phyloP scores from a whole-genome alignment of 257 asterid species.

The Ilex asprella region DNA sequence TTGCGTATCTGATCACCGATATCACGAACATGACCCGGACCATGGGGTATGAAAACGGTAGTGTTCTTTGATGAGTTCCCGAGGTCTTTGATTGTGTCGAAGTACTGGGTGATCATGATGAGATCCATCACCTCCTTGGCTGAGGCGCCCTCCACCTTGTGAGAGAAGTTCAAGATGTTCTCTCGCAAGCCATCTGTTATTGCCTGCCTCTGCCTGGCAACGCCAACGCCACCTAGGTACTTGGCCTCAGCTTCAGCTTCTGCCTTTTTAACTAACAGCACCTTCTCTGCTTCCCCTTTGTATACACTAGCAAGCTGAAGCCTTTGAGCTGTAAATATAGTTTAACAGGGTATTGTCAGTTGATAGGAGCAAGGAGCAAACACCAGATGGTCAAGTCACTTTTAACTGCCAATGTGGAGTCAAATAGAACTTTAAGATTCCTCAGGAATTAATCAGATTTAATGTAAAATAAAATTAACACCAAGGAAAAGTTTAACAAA shows the following conservation, averaged over 20 bases:
- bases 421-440: too few species aligned
- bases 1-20: slow-evolving; percentile 87
- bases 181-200: slow-evolving; percentile 91
- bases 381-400: too few species aligned
- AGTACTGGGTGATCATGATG: slow-evolving; percentile 91
- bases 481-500: too few species aligned
- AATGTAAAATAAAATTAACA: too few species aligned
- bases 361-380: too few species aligned
- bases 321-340: slow-evolving; percentile 69
- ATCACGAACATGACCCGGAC: slow-evolving; percentile 96
- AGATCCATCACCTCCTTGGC: slow-evolving; percentile 98
- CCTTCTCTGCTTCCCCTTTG: slow-evolving; percentile 96
- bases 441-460: too few species aligned
- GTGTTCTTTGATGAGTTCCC: slow-evolving; percentile 87
- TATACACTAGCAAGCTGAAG: slow-evolving; percentile 93
- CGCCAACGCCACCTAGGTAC: slow-evolving; percentile 97
- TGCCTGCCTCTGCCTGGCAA: slow-evolving; percentile 99
- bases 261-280: slow-evolving; percentile 80
- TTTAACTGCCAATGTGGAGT: too few species aligned
- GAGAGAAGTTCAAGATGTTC: slow-evolving; percentile 86
- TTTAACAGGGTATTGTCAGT: too few species aligned
- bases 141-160: slow-evolving; percentile 76
- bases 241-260: slow-evolving; percentile 97
- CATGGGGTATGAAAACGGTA: slow-evolving; percentile 86
- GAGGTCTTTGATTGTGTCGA: slow-evolving; percentile 92